Percentiles rank a stretch among this genome's conserved stretches.
These are phyloP conservation scores for Dryas octopetala DNA, from an alignment of 306 rosid genomes.

Conservation along the genomic window DNA sequence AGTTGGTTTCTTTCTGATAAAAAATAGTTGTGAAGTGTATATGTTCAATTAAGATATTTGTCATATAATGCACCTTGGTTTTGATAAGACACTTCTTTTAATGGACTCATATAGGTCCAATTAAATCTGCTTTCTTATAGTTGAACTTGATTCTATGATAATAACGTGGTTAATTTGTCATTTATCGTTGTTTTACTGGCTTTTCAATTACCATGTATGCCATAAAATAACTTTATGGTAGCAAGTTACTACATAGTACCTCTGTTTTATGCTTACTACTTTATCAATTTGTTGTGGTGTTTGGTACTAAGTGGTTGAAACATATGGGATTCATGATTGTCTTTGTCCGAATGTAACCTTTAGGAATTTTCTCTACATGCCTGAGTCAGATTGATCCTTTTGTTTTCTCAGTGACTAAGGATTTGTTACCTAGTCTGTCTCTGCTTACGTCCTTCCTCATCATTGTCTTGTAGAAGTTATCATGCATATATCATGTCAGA, in stretches of 20 bases:
- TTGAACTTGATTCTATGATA: not conserved
- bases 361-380: not conserved
- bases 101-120: not conserved
- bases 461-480: not conserved
- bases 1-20: not conserved
- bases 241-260: not conserved
- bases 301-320: not conserved
- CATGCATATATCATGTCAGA: not conserved
- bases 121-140: no score
- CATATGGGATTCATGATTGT: not conserved
- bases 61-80: not conserved
- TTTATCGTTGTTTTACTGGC: no score
- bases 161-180: not conserved
- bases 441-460: conserved; percentile 4
- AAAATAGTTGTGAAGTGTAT: not conserved
- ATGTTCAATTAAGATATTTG: not conserved
- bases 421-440: not conserved
- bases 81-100: not conserved
- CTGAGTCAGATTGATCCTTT: not conserved
- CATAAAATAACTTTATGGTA: not conserved
- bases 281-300: not conserved
- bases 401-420: not conserved
- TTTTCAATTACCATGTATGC: no score
- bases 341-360: not conserved
- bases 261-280: not conserved